Evolutionary conservation across 2,329 filamentous ascomycete species (phyloP).

Genomic region (Albophoma yamanashiensis): DNA sequence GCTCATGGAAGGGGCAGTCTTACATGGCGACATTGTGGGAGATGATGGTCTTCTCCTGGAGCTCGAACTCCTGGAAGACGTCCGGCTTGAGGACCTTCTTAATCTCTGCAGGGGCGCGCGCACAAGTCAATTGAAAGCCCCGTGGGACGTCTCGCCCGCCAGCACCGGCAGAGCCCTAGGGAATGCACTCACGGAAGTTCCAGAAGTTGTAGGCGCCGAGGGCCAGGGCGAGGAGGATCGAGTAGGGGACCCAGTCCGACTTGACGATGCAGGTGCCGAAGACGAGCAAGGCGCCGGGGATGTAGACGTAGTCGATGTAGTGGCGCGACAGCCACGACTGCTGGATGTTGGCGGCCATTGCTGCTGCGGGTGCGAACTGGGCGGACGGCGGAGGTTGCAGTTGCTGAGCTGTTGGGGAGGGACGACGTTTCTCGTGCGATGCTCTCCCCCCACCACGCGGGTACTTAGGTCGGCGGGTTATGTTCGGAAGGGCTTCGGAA

Average conservation of each 20-base stretch:
- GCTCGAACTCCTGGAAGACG: conserved; percentile 82
- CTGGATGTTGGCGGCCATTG: conserved; percentile 15
- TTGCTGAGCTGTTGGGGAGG: background rate
- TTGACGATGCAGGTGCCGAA: conserved; percentile 70
- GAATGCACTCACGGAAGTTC: conserved; percentile 50
- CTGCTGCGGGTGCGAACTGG: background rate
- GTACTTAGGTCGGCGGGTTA: background rate
- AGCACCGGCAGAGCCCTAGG: background rate
- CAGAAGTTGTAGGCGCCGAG: conserved; percentile 64
- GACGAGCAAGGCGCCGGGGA: conserved; percentile 70
- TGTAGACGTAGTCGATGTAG: conserved; percentile 71
- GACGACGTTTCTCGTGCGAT: background rate
- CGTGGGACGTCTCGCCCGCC: background rate
- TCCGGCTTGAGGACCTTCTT: conserved; percentile 80
- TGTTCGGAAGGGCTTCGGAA: background rate
- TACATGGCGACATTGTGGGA: conserved; percentile 98
- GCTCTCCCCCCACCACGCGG: background rate
- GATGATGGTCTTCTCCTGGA: conserved; percentile 89
- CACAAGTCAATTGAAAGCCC: background rate
- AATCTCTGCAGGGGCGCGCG: conserved; percentile 40
- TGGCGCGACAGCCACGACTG: conserved; percentile 37
- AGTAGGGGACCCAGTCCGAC: conserved; percentile 64
- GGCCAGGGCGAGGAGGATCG: conserved; percentile 52
- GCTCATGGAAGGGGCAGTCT: conserved; percentile 15
- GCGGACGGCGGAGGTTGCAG: background rate